phyloP scores from a whole-genome alignment of 164 flowering plant genomes.

The Dillenia suffruticosa region DNA sequence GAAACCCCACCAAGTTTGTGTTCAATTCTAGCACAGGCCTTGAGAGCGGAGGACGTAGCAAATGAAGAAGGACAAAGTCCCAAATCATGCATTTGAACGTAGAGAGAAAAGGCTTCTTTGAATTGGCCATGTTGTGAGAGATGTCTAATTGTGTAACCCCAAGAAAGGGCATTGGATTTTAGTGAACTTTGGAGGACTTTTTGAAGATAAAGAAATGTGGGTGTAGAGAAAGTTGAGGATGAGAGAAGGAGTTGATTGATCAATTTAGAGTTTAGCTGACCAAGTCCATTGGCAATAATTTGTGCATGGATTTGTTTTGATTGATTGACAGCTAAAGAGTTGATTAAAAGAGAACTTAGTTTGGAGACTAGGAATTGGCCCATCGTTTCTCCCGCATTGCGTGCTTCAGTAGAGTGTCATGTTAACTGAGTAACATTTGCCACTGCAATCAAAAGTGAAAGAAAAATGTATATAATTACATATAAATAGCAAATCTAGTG shows the following conservation, averaged over 20 bases:
- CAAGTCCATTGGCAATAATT: slow-evolving; percentile 12
- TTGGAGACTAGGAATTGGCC: too few relatives aligned
- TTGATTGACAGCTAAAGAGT: too few relatives aligned
- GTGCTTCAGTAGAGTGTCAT: too few relatives aligned
- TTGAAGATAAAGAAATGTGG: slow-evolving; percentile 4
- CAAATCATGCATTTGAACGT: slow-evolving; percentile 16
- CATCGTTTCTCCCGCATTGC: too few relatives aligned
- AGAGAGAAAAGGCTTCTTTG: slow-evolving; percentile 25
- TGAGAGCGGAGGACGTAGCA: slow-evolving; percentile 30
- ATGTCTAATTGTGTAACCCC: slow-evolving; percentile 21
- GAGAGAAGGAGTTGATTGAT: slow-evolving; percentile 8
- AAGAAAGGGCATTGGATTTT: slow-evolving; percentile 13
- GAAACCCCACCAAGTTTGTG: slow-evolving; percentile 14
- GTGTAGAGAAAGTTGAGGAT: neutral
- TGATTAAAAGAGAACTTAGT: too few relatives aligned
- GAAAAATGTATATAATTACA: too few relatives aligned
- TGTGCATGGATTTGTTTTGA: slow-evolving; percentile 26
- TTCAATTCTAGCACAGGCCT: slow-evolving; percentile 28
- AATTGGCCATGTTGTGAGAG: slow-evolving; percentile 26
- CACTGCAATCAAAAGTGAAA: too few relatives aligned
- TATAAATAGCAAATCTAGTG: too few relatives aligned
- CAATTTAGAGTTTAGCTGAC: slow-evolving; percentile 5
- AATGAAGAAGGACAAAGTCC: slow-evolving; percentile 18
- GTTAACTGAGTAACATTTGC: too few relatives aligned
- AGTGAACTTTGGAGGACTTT: slow-evolving; percentile 17